Conservation (phyloP, 2,329 filamentous ascomycete species). For the Aspergillus eucalypticola region DNA sequence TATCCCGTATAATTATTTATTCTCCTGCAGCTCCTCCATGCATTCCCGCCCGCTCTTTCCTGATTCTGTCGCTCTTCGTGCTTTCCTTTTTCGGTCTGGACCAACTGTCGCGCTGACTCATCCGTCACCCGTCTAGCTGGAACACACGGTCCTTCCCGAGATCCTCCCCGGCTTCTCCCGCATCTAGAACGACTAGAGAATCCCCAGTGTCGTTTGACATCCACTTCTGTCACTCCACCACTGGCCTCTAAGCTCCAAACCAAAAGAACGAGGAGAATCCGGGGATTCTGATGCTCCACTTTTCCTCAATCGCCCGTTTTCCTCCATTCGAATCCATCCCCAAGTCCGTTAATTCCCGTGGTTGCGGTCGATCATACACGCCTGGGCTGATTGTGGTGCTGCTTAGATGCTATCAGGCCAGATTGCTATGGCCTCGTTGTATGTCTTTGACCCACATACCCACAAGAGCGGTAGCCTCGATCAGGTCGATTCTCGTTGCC, state of each 20-base stretch:
- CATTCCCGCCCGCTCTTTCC: not conserved
- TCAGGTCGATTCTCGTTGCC: not conserved
- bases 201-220: not conserved
- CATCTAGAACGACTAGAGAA: constrained; percentile 4
- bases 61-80: not conserved
- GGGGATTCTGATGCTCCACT: not conserved
- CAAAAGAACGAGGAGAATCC: not conserved
- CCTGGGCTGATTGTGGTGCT: not conserved
- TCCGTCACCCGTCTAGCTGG: not conserved
- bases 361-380: not conserved
- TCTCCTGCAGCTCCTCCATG: not conserved
- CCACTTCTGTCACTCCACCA: not conserved
- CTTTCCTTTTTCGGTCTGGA: not conserved
- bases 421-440: not conserved
- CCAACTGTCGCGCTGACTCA: not conserved
- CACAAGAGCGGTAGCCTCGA: not conserved
- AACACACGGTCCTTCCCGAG: constrained; percentile 3
- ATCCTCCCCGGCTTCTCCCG: constrained; percentile 1
- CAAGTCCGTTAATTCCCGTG: not conserved
- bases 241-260: not conserved
- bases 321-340: not conserved
- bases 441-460: not conserved
- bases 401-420: not conserved
- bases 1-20: not conserved
- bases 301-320: not conserved